phyloP scores from a whole-genome alignment of 176 grass and related monocot genomes.

The Carex cristatella region DNA sequence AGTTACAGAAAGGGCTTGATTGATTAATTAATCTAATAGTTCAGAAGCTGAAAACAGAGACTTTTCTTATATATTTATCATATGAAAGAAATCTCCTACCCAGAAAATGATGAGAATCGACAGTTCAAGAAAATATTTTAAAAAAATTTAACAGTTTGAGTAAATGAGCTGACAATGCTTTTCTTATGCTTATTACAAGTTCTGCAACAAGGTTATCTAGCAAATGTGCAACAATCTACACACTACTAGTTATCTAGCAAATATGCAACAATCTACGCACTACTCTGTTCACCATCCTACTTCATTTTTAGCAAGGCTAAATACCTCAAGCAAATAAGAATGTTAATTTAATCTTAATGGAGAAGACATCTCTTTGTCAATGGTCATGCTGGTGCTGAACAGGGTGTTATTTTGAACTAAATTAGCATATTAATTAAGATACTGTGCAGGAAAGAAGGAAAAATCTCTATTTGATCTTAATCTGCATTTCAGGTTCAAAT shows the following conservation, averaged over 20 bases:
- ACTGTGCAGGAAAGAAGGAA: neutral
- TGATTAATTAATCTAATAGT: too few species aligned
- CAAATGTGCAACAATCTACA: neutral
- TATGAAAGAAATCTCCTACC: neutral
- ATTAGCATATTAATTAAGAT: neutral
- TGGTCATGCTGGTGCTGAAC: neutral
- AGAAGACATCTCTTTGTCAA: neutral
- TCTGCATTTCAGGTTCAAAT: neutral
- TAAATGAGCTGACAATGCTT: neutral
- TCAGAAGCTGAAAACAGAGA: too few species aligned
- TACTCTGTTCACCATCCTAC: neutral
- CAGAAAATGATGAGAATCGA: neutral
- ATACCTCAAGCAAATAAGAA: conserved; percentile 2
- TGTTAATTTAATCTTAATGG: neutral
- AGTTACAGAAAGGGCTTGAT: too few species aligned
- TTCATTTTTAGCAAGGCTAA: neutral
- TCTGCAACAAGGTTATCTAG: neutral
- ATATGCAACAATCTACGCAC: neutral
- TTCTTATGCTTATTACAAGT: neutral
- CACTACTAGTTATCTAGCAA: too few species aligned
- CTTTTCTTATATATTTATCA: neutral
- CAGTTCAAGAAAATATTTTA: neutral
- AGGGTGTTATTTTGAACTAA: neutral
- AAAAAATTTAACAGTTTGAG: neutral
- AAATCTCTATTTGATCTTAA: neutral